Evolutionary conservation across 164 flowering plant genomes (phyloP).

Genomic region (Platanus orientalis): DNA sequence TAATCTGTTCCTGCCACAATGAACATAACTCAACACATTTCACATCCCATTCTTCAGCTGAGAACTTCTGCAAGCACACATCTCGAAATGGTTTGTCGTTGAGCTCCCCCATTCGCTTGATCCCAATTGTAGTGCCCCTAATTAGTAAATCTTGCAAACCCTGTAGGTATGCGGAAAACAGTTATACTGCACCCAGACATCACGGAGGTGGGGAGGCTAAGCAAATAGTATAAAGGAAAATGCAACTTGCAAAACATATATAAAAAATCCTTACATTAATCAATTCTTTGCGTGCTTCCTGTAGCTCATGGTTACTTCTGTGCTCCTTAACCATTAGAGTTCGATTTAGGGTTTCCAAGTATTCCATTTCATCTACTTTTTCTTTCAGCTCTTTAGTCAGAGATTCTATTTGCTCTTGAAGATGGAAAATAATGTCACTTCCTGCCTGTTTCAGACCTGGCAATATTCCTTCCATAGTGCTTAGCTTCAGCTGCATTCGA

Average conservation of each 20-base stretch:
- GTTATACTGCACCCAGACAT: no score
- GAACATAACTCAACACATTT: conserved; percentile 28
- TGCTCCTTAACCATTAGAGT: conserved; percentile 19
- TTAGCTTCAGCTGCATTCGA: not conserved
- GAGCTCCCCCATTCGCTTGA: conserved; percentile 35
- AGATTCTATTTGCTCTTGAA: conserved; percentile 15
- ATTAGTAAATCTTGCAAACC: conserved; percentile 12
- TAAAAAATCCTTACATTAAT: conserved; percentile 11
- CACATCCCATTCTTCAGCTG: conserved; percentile 24
- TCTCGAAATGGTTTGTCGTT: conserved; percentile 30
- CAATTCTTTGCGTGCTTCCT: conserved; percentile 27
- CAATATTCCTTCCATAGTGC: conserved; percentile 8
- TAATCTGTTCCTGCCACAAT: conserved; percentile 30
- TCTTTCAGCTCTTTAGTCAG: conserved; percentile 12
- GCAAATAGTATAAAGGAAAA: no score
- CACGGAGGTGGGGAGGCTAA: no score
- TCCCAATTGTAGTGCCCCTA: conserved; percentile 9
- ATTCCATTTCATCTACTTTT: conserved; percentile 12
- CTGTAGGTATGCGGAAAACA: conserved; percentile 4
- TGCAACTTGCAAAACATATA: no score
- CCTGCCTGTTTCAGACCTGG: conserved; percentile 9
- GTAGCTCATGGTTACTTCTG: conserved; percentile 24
- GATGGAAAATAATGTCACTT: conserved; percentile 10
- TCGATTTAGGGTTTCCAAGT: conserved; percentile 11
- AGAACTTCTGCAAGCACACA: conserved; percentile 22